Percentiles rank a stretch among this genome's conserved stretches.
Conservation (phyloP, 2,329 filamentous ascomycete species). For the Colletotrichum liriopes region DNA sequence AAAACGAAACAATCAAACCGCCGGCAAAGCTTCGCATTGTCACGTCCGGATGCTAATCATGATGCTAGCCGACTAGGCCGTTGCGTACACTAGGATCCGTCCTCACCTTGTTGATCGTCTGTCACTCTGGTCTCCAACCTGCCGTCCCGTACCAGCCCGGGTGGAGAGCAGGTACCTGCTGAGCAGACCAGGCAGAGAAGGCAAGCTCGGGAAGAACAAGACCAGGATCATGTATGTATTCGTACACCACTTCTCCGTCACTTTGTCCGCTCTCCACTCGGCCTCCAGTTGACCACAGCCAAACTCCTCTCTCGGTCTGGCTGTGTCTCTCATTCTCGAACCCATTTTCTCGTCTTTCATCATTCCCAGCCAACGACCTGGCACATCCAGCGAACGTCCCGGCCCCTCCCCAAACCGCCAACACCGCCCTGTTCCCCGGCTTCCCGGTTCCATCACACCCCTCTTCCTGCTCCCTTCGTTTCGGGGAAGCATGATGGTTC, state of each 20-base stretch:
- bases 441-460: slow-evolving; percentile 37
- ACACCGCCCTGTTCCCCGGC: slow-evolving; percentile 32
- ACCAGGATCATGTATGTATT: slow-evolving; percentile 4
- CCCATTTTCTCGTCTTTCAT: background rate
- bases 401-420: background rate
- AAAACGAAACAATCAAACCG: slow-evolving; percentile 5
- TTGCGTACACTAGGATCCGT: background rate
- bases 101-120: background rate
- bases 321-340: background rate
- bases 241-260: background rate
- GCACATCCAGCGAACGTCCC: no score
- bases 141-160: background rate
- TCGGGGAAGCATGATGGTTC: slow-evolving; percentile 41
- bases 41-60: slow-evolving; percentile 8
- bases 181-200: background rate
- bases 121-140: background rate
- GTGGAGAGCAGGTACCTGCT: background rate
- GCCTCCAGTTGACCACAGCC: background rate
- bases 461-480: slow-evolving; percentile 37
- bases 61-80: slow-evolving; percentile 7
- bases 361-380: background rate
- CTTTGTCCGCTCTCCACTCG: slow-evolving; percentile 1
- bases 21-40: slow-evolving; percentile 26
- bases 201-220: background rate
- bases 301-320: background rate